A percentile compares a stretch with the other conserved stretches of the same genome.
Conservation (phyloP, 2,329 filamentous ascomycete genomes). For the Fusarium nanum region DNA sequence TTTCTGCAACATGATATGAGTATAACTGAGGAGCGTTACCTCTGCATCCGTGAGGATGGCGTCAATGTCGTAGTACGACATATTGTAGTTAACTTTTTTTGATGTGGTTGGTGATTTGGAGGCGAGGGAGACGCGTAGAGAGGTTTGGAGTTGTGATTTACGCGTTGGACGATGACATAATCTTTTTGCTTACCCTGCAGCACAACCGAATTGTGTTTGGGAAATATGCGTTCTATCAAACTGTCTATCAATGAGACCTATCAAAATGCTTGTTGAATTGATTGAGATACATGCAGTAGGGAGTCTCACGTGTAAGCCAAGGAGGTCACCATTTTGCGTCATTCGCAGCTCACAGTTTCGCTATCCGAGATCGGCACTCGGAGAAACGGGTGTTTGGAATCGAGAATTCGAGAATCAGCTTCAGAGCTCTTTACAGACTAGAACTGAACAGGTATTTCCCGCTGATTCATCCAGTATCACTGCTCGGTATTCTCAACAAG, state of each 20-base stretch:
- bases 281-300: not conserved
- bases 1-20: not conserved
- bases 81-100: slow-evolving; percentile 32
- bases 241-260: not conserved
- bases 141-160: slow-evolving; percentile 13
- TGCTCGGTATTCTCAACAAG: slow-evolving; percentile 19
- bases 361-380: slow-evolving; percentile 34
- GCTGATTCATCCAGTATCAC: not conserved
- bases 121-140: slow-evolving; percentile 35
- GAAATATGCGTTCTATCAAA: not conserved
- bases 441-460: not conserved
- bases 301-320: not conserved
- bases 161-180: slow-evolving; percentile 46
- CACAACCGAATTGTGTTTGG: not conserved
- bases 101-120: slow-evolving; percentile 21
- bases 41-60: slow-evolving; percentile 87
- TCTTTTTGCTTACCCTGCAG: slow-evolving; percentile 25
- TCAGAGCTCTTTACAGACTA: not conserved
- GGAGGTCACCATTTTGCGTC: slow-evolving; percentile 1
- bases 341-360: slow-evolving; percentile 8
- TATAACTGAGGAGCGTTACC: slow-evolving; percentile 55
- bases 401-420: not conserved
- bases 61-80: slow-evolving; percentile 88
- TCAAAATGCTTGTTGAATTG: no score
- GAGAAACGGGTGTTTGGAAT: not conserved